phyloP scores from a whole-genome alignment of 2,329 filamentous ascomycete genomes.

The Cladobotryum mycophilum region DNA sequence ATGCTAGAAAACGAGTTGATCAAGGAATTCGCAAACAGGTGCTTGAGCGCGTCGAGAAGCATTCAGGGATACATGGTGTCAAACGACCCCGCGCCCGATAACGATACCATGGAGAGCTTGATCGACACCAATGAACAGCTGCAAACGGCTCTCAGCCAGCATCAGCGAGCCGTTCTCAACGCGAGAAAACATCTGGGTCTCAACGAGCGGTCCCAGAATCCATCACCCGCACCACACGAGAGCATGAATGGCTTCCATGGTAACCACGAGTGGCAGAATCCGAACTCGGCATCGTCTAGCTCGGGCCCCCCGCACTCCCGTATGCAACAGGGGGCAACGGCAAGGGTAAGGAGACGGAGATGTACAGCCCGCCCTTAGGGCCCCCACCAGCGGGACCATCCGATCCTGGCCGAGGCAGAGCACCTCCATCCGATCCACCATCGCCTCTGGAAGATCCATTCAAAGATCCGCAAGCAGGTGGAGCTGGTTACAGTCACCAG shows the following conservation, averaged over 20 bases:
- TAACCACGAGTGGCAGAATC: conserved; percentile 12
- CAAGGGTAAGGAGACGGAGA: conserved; percentile 31
- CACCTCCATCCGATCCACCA: conserved; percentile 6
- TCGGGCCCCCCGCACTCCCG: not conserved
- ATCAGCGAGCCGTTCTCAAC: conserved; percentile 71
- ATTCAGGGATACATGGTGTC: conserved; percentile 82
- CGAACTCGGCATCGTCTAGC: not conserved
- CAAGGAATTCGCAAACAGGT: conserved; percentile 85
- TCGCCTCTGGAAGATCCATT: conserved; percentile 19
- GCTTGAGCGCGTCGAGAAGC: conserved; percentile 70
- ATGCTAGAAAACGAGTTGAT: conserved; percentile 80
- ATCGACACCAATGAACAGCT: conserved; percentile 95
- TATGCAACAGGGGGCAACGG: conserved; percentile 14
- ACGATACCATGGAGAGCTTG: conserved; percentile 85
- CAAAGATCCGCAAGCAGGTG: conserved; percentile 25
- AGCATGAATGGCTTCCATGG: conserved; percentile 26
- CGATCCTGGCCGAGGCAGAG: conserved; percentile 20
- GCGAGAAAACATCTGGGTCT: conserved; percentile 50
- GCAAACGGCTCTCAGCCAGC: conserved; percentile 72
- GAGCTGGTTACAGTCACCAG: conserved; percentile 14
- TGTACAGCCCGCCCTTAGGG: conserved; percentile 20
- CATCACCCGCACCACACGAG: conserved; percentile 22
- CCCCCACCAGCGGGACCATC: conserved; percentile 18
- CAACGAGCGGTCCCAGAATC: conserved; percentile 22
- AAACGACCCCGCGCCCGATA: conserved; percentile 75